Base-by-base conservation (phyloP, 257 asterid species). In the Sherardia arvensis region DNA sequence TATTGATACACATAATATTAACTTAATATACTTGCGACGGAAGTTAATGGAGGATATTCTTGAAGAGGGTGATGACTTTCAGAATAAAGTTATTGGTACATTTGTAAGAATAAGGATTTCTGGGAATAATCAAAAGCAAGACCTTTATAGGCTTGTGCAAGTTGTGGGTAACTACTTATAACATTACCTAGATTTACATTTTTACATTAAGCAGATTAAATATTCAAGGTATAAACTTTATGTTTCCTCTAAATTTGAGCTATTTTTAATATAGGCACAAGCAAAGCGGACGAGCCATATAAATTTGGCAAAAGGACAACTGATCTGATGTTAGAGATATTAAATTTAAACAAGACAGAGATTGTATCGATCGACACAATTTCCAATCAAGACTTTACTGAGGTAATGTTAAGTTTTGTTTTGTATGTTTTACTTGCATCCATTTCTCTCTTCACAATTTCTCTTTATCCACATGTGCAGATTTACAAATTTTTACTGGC, bases 1-100 rank as follows among this genome's bases (percentile, higher is more conserved):
- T 60, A 86, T 93, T 66, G 87, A 93, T 74, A 86, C 79, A 87
- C 96, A 93, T 74, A 93, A 90, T 71, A 87, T 93, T 69, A 84
- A 78, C 78, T 79, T 93, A 67, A 90, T 93, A 74, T 93, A 85
- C 80, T 76, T 87, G 68, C 79, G 94, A 4, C 77, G 99, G 67
- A 93, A 93, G 84, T 84, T 93, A 84, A 85, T 90, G 88, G 99
- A 93, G 76, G 97, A 93, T 73, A 81, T 90, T 57, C 94, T 93
- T 71, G 99, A 90, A 70, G 99, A 93, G 69, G 59, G 60, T 58
- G 97, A 84, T 25, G 77, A 69, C 66, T 93, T 90, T 66, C 80
- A 77, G 48, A 91, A 87, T 55, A 87, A 86, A 82, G 94, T 83
- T 38, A 70, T 81, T 53, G 96, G 97, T 66, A 93, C 94, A 68